A percentile compares a stretch with the other conserved stretches of the same genome.
Conservation (phyloP, 768 basidiomycete species). For the Kondoa subrosea region DNA sequence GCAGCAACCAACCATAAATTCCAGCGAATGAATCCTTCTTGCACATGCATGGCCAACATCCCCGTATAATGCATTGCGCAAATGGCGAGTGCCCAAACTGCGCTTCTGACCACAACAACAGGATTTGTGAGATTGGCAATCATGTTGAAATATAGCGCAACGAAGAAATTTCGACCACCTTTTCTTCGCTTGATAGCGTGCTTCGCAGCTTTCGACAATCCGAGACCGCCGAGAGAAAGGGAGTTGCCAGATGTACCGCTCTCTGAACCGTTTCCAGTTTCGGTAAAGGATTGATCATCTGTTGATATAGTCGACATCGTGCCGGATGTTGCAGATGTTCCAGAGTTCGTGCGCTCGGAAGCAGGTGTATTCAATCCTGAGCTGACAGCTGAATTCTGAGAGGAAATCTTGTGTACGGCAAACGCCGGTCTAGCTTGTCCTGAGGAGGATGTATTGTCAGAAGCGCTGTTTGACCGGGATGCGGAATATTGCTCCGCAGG, state of each 20-base stretch:
- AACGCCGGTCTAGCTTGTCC: no score
- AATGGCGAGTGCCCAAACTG: not conserved
- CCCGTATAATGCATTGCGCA: slow-evolving; percentile 1
- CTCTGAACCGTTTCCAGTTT: not conserved
- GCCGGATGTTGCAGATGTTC: no score
- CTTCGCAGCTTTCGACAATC: not conserved
- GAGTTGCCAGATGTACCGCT: not conserved
- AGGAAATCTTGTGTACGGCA: no score
- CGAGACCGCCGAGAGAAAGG: not conserved
- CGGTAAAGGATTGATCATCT: not conserved
- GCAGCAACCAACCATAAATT: not conserved
- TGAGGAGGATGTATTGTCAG: no score
- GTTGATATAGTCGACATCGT: no score
- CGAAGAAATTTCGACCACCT: not conserved
- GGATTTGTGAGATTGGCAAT: not conserved
- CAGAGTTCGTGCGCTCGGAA: no score
- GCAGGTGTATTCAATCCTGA: no score
- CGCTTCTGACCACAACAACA: not conserved
- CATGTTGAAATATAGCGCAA: not conserved
- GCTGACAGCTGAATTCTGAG: no score
- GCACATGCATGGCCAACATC: slow-evolving; percentile 1
- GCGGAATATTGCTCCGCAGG: no score
- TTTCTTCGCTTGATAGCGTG: not conserved
- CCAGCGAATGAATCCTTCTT: slow-evolving; percentile 1
- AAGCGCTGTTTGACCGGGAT: no score